Percentiles rank a stretch among this genome's conserved stretches.
Conservation (phyloP, 2,329 filamentous ascomycete species). For the Periconia sp. region DNA sequence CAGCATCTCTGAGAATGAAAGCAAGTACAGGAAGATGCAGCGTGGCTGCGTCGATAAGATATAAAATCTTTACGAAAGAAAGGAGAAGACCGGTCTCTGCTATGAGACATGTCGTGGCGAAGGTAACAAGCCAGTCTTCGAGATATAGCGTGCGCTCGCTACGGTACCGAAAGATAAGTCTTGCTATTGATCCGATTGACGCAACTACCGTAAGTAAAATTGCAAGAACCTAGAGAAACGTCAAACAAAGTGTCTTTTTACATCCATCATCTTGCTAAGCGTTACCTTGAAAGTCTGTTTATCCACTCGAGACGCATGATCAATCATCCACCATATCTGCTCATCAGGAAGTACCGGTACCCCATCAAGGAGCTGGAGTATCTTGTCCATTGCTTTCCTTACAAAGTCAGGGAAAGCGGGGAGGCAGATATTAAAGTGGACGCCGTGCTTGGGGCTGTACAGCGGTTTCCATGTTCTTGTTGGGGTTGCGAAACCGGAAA, state of each 20-base stretch:
- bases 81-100: slow-evolving; percentile 12
- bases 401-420: background rate
- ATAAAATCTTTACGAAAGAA: slow-evolving; percentile 9
- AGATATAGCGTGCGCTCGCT: slow-evolving; percentile 8
- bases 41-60: slow-evolving; percentile 11
- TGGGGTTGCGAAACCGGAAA: slow-evolving; percentile 4
- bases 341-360: slow-evolving; percentile 2
- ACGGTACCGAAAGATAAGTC: slow-evolving; percentile 13
- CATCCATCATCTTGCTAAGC: too few species aligned
- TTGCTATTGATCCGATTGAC: slow-evolving; percentile 10
- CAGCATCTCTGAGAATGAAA: background rate
- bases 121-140: slow-evolving; percentile 15
- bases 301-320: slow-evolving; percentile 14
- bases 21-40: slow-evolving; percentile 6
- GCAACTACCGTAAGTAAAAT: slow-evolving; percentile 10
- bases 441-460: background rate
- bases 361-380: slow-evolving; percentile 9
- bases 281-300: slow-evolving; percentile 13
- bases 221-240: slow-evolving; percentile 5
- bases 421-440: too few species aligned
- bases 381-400: slow-evolving; percentile 10
- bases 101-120: slow-evolving; percentile 15
- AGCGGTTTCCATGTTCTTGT: slow-evolving; percentile 9
- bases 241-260: background rate
- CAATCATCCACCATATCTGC: slow-evolving; percentile 10